A percentile compares a stretch with the other conserved stretches of the same genome.
Evolutionary conservation across 805 yeast species (phyloP).

Genomic region (Metschnikowia matae): DNA sequence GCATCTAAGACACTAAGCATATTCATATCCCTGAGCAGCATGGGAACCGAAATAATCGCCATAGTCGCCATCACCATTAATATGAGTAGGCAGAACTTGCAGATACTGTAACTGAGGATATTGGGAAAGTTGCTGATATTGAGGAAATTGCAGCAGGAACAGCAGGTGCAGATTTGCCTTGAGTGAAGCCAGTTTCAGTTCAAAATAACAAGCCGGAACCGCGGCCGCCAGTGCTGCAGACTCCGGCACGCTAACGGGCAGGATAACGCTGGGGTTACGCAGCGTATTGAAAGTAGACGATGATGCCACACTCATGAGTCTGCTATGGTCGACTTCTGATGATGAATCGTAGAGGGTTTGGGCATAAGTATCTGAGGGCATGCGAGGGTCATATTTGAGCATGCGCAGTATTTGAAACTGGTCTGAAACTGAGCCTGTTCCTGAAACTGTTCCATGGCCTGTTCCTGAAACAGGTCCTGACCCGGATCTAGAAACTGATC

Average conservation of each 20-base stretch:
- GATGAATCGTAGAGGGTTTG: not conserved
- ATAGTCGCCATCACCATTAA: not conserved
- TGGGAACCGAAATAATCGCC: not conserved
- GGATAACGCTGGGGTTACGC: conserved; percentile 3
- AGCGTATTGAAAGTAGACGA: not conserved
- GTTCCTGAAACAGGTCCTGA: too few species aligned
- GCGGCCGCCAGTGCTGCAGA: not conserved
- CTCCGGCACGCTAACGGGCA: not conserved
- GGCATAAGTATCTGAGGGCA: too few species aligned
- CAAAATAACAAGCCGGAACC: not conserved
- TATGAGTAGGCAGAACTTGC: conserved; percentile 1
- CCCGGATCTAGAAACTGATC: too few species aligned
- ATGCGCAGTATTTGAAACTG: too few species aligned
- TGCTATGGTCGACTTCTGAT: not conserved
- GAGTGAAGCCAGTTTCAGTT: not conserved
- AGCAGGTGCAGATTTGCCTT: not conserved
- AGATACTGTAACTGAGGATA: not conserved
- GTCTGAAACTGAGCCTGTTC: too few species aligned
- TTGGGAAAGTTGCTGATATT: not conserved
- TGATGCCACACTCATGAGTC: not conserved
- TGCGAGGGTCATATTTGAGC: too few species aligned
- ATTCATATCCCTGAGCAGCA: not conserved
- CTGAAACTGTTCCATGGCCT: too few species aligned
- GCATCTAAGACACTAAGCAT: too few species aligned
- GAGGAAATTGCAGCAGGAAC: not conserved